Evolutionary conservation across 305 asterid genomes (phyloP).

Genomic region (Nicotiana rustica): DNA sequence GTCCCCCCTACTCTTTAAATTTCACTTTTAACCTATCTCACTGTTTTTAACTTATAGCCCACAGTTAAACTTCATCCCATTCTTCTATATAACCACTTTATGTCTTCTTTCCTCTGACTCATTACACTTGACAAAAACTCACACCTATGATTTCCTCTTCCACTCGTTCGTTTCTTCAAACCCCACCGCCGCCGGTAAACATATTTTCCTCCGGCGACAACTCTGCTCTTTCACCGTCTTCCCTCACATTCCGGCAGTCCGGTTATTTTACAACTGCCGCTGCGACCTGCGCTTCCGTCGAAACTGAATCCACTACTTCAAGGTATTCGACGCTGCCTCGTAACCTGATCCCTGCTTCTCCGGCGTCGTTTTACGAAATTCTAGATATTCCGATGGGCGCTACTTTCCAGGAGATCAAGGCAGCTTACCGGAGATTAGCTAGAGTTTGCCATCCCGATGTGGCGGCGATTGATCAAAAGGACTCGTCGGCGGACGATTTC

Average conservation of each 20-base stretch:
- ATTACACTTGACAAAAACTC: not conserved
- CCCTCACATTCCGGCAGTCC: conserved; percentile 39
- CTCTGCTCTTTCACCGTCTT: conserved; percentile 18
- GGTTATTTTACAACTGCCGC: conserved; percentile 36
- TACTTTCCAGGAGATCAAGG: conserved; percentile 48
- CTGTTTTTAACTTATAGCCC: not conserved
- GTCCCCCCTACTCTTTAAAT: not conserved
- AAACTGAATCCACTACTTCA: conserved; percentile 25
- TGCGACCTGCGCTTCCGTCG: conserved; percentile 31
- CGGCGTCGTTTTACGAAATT: conserved; percentile 55
- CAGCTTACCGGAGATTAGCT: conserved; percentile 54
- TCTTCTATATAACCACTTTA: conserved; percentile 6
- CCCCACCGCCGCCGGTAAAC: conserved; percentile 25
- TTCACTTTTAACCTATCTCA: not conserved
- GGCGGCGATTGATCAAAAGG: conserved; percentile 42
- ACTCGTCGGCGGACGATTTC: conserved; percentile 51
- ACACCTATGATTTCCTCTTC: conserved; percentile 35
- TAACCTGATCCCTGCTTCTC: conserved; percentile 10
- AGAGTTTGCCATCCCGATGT: conserved; percentile 56
- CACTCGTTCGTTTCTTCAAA: conserved; percentile 26
- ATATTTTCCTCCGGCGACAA: conserved; percentile 39
- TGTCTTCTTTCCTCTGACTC: not conserved
- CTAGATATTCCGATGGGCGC: conserved; percentile 50
- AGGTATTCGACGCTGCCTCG: conserved; percentile 27
- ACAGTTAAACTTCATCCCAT: conserved; percentile 23